phyloP scores from a whole-genome alignment of 2,329 filamentous ascomycete genomes.

The Aspergillus melleus region DNA sequence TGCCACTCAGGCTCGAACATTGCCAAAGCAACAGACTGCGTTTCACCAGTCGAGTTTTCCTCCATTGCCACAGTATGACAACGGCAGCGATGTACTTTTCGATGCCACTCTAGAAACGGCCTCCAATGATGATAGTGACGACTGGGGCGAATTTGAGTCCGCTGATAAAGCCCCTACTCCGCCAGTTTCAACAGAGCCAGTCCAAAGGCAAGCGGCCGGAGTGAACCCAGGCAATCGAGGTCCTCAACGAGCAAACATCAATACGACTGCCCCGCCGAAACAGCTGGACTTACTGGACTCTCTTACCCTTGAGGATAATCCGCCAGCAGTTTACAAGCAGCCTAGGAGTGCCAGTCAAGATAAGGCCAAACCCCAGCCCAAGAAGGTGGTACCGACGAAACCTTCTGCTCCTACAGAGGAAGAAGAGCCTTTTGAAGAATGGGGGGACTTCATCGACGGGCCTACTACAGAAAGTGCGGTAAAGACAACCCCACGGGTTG shows the following conservation, averaged over 20 bases:
- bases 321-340: slow-evolving; percentile 9
- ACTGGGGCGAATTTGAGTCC: slow-evolving; percentile 49
- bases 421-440: slow-evolving; percentile 36
- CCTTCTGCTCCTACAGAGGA: slow-evolving; percentile 17
- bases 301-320: slow-evolving; percentile 28
- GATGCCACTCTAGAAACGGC: slow-evolving; percentile 51
- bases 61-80: slow-evolving; percentile 24
- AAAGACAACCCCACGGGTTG: background rate
- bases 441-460: slow-evolving; percentile 55
- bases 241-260: background rate
- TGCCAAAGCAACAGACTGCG: slow-evolving; percentile 8
- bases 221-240: background rate
- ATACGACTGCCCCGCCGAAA: slow-evolving; percentile 1
- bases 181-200: background rate
- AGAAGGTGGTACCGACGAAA: slow-evolving; percentile 10
- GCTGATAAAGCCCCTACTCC: slow-evolving; percentile 27
- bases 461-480: slow-evolving; percentile 9
- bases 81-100: slow-evolving; percentile 59
- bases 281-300: slow-evolving; percentile 30
- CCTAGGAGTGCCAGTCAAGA: slow-evolving; percentile 1
- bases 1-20: background rate
- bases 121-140: slow-evolving; percentile 36
- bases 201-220: background rate
- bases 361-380: slow-evolving; percentile 12
- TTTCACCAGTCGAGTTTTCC: slow-evolving; percentile 14